phyloP scores from a whole-genome alignment of 192 early-diverging fungal species.

The Dimargaris cristalligena region DNA sequence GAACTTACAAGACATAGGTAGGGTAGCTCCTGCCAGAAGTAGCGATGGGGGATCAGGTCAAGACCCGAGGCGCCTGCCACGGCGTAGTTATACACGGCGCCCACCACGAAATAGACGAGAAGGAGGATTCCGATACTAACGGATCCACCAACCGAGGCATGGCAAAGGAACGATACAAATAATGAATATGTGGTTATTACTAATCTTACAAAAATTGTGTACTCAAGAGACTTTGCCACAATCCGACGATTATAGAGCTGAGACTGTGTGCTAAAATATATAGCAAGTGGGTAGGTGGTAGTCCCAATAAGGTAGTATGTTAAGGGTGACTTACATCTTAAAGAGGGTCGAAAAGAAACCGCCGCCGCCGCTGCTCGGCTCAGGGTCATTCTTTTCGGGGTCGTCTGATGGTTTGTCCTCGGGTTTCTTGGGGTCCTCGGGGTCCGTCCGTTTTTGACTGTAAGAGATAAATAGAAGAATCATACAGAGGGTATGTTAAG shows the following conservation, averaged over 20 bases:
- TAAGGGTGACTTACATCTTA: slow-evolving; percentile 11
- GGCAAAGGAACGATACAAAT: neutral
- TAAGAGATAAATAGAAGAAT: too few species aligned
- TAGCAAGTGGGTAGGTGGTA: neutral
- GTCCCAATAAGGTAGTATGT: neutral
- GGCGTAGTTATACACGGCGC: slow-evolving; percentile 25
- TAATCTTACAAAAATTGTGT: neutral
- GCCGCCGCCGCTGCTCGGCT: slow-evolving; percentile 11
- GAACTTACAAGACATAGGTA: slow-evolving; percentile 1
- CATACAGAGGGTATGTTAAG: too few species aligned
- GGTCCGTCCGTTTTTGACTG: slow-evolving; percentile 12
- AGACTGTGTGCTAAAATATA: too few species aligned
- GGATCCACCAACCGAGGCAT: neutral
- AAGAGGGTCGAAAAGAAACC: slow-evolving; percentile 24
- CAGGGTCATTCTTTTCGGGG: neutral
- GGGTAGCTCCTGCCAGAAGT: slow-evolving; percentile 11
- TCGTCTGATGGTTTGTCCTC: slow-evolving; percentile 12
- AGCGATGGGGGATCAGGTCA: slow-evolving; percentile 25
- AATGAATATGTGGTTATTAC: neutral
- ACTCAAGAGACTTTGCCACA: too few species aligned
- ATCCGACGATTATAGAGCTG: too few species aligned
- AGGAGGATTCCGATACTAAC: slow-evolving; percentile 11
- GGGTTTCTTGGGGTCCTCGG: slow-evolving; percentile 12
- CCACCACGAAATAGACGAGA: slow-evolving; percentile 24
- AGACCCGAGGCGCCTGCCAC: slow-evolving; percentile 22